Conservation (phyloP, 1,139 yeast genomes). For the Zhuliangozyma parablackwelliae region DNA sequence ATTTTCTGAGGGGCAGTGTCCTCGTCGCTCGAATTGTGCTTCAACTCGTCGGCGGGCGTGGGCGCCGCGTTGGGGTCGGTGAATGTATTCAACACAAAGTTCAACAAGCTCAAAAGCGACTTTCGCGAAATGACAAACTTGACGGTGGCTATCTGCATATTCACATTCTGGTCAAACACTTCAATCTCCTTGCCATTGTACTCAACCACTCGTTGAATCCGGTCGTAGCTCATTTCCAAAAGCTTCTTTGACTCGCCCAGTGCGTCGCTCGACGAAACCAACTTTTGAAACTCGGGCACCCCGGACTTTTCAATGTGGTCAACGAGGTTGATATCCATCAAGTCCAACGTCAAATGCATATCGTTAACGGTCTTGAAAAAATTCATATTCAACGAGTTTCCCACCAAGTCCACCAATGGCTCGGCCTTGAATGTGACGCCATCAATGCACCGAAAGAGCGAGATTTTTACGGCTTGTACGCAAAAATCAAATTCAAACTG, state of each 20-base stretch:
- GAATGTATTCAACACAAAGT: slow-evolving; percentile 81
- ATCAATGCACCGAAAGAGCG: slow-evolving; percentile 65
- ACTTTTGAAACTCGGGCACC: slow-evolving; percentile 58
- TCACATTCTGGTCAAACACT: slow-evolving; percentile 73
- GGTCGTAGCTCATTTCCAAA: slow-evolving; percentile 56
- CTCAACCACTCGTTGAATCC: slow-evolving; percentile 60
- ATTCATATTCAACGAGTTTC: slow-evolving; percentile 60
- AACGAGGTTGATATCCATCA: slow-evolving; percentile 64
- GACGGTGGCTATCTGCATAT: slow-evolving; percentile 75
- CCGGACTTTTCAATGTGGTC: slow-evolving; percentile 71
- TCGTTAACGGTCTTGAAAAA: slow-evolving; percentile 57
- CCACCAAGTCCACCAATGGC: slow-evolving; percentile 65
- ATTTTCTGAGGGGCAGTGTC: slow-evolving; percentile 68
- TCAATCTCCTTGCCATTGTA: slow-evolving; percentile 56
- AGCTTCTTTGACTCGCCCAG: slow-evolving; percentile 41
- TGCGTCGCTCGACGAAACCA: slow-evolving; percentile 59
- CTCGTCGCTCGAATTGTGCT: slow-evolving; percentile 55
- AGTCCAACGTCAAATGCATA: slow-evolving; percentile 61
- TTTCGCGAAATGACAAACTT: slow-evolving; percentile 73
- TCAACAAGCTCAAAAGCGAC: slow-evolving; percentile 72
- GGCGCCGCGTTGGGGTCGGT: slow-evolving; percentile 74
- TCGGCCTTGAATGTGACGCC: slow-evolving; percentile 59
- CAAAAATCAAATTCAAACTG: slow-evolving; percentile 66
- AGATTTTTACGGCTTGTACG: slow-evolving; percentile 58
- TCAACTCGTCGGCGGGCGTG: slow-evolving; percentile 62